Evolutionary conservation across 345 rosid species (phyloP).

Genomic region (Rhodamnia argentea): DNA sequence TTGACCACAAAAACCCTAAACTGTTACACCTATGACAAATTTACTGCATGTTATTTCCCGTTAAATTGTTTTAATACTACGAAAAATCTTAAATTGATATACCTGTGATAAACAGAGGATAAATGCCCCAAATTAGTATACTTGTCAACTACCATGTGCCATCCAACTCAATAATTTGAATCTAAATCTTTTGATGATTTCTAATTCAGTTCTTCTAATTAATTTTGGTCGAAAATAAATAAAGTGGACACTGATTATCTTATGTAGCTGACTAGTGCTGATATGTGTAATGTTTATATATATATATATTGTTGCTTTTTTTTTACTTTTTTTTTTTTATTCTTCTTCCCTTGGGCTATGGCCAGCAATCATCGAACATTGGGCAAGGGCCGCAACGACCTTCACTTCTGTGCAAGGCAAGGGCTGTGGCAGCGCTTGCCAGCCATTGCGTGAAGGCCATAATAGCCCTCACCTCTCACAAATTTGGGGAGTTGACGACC

Average conservation of each 20-base stretch:
- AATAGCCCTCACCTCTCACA: not conserved
- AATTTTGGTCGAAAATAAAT: not conserved
- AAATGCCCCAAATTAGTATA: no score
- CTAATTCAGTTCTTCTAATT: rapidly evolving
- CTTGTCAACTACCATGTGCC: no score
- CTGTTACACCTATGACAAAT: no score
- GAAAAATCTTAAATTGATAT: no score
- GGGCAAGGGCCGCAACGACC: not conserved
- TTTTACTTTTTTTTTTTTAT: rapidly evolving
- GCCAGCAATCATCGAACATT: not conserved
- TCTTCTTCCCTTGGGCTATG: not conserved
- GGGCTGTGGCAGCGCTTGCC: not conserved
- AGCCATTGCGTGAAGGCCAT: no score
- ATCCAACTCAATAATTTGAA: not conserved
- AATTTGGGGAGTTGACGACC: rapidly evolving
- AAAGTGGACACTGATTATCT: not conserved
- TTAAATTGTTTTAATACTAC: no score
- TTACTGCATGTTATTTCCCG: no score
- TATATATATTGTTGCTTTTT: no score
- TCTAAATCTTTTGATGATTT: not conserved
- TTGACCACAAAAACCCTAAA: no score
- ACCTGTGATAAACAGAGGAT: no score
- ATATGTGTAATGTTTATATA: not conserved
- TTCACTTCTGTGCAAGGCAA: not conserved
- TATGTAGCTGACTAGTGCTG: rapidly evolving